Evolutionary conservation across 108 stramenopile species (phyloP).

Genomic region (Cylindrotheca fusiformis): DNA sequence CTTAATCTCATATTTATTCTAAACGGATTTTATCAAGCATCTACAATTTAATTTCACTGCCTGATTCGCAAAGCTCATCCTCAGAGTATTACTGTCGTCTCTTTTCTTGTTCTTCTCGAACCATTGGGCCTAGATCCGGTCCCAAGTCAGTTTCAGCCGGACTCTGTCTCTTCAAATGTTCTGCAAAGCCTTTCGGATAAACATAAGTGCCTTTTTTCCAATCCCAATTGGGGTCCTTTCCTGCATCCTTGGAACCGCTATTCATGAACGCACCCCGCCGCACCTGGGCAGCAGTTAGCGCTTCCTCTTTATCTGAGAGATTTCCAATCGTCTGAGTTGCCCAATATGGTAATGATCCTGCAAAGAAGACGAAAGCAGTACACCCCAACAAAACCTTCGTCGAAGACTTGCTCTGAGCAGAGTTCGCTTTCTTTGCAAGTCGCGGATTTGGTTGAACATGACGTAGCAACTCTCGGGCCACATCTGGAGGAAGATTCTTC

Average conservation of each 20-base stretch:
- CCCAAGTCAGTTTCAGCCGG: conserved; percentile 48
- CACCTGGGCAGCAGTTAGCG: conserved; percentile 60
- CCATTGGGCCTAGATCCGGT: conserved; percentile 36
- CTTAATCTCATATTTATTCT: no score
- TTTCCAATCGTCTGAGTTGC: conserved; percentile 44
- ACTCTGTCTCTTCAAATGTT: conserved; percentile 55
- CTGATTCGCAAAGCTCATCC: no score
- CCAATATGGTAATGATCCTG: conserved; percentile 37
- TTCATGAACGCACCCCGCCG: conserved; percentile 79
- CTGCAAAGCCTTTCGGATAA: conserved; percentile 58
- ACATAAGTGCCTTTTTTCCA: conserved; percentile 58
- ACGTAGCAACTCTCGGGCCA: conserved; percentile 62
- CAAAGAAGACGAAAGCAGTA: conserved; percentile 22
- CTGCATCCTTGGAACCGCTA: conserved; percentile 66
- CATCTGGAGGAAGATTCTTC: conserved; percentile 68
- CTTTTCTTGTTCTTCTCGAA: conserved; percentile 24
- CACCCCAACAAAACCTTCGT: conserved; percentile 24
- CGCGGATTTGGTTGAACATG: conserved; percentile 43
- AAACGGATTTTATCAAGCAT: background rate
- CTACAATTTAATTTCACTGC: background rate
- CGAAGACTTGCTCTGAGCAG: background rate
- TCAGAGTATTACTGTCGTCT: background rate
- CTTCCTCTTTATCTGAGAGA: conserved; percentile 49
- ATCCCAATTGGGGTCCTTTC: conserved; percentile 85
- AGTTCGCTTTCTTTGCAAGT: background rate